A percentile compares a stretch with the other conserved stretches of the same genome.
These are phyloP conservation scores for Kernera saxatilis DNA, from an alignment of 345 rosid genomes.

Conservation along the genomic window DNA sequence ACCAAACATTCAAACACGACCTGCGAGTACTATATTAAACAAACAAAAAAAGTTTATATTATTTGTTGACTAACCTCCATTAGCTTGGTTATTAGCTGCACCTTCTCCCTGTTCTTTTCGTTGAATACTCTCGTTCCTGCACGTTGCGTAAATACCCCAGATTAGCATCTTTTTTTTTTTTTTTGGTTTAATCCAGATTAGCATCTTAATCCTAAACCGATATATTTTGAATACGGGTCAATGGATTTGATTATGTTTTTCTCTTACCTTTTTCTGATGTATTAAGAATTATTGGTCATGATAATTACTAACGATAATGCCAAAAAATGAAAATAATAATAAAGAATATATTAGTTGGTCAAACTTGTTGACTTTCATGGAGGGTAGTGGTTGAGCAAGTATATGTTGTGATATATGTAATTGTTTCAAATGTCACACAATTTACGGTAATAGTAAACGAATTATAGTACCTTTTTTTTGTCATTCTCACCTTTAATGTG, in stretches of 20 bases:
- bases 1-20: background rate
- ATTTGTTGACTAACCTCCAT: slow-evolving; percentile 61
- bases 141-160: background rate
- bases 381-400: slow-evolving; percentile 12
- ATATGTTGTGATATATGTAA: background rate
- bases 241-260: background rate
- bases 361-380: background rate
- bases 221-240: background rate
- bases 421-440: background rate
- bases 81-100: slow-evolving; percentile 75
- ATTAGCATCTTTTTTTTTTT: no score
- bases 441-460: background rate
- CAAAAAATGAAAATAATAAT: no score
- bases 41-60: background rate
- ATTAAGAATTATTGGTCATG: no score
- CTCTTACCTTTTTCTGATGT: slow-evolving; percentile 81
- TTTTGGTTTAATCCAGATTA: no score
- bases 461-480: no score
- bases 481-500: background rate
- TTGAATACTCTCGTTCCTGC: slow-evolving; percentile 82
- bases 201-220: background rate
- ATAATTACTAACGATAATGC: no score
- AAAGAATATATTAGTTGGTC: no score
- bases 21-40: background rate
- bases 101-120: slow-evolving; percentile 84